Evolutionary conservation across 225 moss, liverwort and hornwort species (phyloP).

Genomic region (Sphagnum contortum): DNA sequence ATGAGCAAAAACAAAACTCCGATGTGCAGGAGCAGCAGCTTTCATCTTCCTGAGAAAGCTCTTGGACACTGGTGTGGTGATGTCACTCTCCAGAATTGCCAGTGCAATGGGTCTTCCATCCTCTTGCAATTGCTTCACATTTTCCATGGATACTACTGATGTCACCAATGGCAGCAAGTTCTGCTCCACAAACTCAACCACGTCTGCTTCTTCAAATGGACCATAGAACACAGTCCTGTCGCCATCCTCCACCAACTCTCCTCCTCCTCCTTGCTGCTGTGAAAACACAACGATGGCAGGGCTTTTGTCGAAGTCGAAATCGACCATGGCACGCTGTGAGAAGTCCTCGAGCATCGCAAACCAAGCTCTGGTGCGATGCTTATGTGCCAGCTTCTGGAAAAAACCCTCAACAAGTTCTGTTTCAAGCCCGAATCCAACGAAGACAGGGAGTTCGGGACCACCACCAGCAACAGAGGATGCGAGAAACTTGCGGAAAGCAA

Average conservation of each 20-base stretch:
- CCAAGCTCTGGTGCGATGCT: slow-evolving; percentile 64
- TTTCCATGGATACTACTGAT: slow-evolving; percentile 40
- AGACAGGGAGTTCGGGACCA: slow-evolving; percentile 54
- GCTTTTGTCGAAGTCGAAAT: slow-evolving; percentile 68
- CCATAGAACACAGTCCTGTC: slow-evolving; percentile 53
- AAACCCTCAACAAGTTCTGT: slow-evolving; percentile 6
- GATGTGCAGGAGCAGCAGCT: slow-evolving; percentile 56
- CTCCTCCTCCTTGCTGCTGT: slow-evolving; percentile 29
- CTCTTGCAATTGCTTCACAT: slow-evolving; percentile 46
- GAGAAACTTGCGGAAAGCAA: slow-evolving; percentile 40
- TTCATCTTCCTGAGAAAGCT: slow-evolving; percentile 60
- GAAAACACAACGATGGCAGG: slow-evolving; percentile 63
- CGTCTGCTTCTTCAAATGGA: slow-evolving; percentile 39
- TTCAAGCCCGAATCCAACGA: slow-evolving; percentile 76
- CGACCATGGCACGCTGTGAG: slow-evolving; percentile 50
- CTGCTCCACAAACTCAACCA: slow-evolving; percentile 52
- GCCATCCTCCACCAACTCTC: no score
- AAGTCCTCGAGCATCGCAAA: slow-evolving; percentile 63
- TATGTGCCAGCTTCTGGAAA: slow-evolving; percentile 58
- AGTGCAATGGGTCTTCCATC: slow-evolving; percentile 74
- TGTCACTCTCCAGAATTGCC: slow-evolving; percentile 32
- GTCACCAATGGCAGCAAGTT: slow-evolving; percentile 69
- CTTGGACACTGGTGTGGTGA: slow-evolving; percentile 22
- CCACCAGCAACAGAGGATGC: slow-evolving; percentile 12
- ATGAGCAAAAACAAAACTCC: slow-evolving; percentile 61